These are phyloP conservation scores for Dioscorea zingiberensis DNA, from an alignment of 106 monocot species.

Conservation along the genomic window DNA sequence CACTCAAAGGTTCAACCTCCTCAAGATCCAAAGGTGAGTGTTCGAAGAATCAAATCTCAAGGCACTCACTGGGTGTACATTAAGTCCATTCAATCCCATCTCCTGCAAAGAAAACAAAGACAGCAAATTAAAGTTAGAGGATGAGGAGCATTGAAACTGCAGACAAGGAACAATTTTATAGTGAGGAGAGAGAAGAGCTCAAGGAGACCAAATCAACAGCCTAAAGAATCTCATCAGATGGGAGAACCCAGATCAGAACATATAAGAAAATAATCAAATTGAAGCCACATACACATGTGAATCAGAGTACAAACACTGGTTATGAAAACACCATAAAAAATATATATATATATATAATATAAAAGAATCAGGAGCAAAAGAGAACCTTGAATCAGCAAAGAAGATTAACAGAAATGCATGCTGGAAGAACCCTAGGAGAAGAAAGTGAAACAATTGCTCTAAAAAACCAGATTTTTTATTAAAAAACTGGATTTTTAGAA, in stretches of 20 bases:
- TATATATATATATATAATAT: too few species aligned
- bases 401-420: too few species aligned
- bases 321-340: too few species aligned
- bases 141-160: constrained; percentile 14
- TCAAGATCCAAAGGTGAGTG: too few species aligned
- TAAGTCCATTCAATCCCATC: constrained; percentile 4
- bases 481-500: neutral
- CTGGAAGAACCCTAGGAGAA: too few species aligned
- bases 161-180: constrained; percentile 50
- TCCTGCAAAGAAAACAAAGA: constrained; percentile 26
- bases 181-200: constrained; percentile 17
- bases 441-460: too few species aligned
- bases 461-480: neutral
- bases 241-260: constrained; percentile 13
- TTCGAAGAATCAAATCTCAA: constrained; percentile 4
- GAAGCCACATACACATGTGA: constrained; percentile 2
- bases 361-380: too few species aligned
- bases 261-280: constrained; percentile 6
- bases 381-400: too few species aligned
- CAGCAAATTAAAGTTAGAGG: constrained; percentile 26
- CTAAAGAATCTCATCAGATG: constrained; percentile 34
- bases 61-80: constrained; percentile 11
- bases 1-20: neutral
- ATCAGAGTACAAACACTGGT: too few species aligned
- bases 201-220: constrained; percentile 23